Percentiles rank a stretch among this genome's conserved stretches.
Evolutionary conservation across 75 land plant genomes (phyloP).

Genomic region (Larix kaempferi): DNA sequence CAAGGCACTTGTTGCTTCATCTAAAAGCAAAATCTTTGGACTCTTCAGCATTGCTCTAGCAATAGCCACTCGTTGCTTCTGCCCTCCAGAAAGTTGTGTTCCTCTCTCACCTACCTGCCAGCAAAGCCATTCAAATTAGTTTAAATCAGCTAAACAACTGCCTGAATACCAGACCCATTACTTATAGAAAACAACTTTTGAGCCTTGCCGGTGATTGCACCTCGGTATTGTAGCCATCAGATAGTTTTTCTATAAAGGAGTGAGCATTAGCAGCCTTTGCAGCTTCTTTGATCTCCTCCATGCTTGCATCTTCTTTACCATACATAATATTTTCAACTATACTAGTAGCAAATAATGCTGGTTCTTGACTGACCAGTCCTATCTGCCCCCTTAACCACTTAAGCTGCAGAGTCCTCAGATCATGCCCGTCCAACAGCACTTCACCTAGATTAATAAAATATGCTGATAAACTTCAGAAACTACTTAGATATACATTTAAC

Average conservation of each 20-base stretch:
- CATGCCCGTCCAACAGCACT: constrained; percentile 59
- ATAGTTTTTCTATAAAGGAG: constrained; percentile 43
- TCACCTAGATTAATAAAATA: constrained; percentile 32
- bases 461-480: neutral
- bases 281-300: constrained; percentile 47
- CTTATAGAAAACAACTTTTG: neutral
- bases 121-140: neutral
- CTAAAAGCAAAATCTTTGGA: constrained; percentile 62
- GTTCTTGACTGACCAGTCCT: constrained; percentile 78
- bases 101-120: constrained; percentile 75
- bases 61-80: constrained; percentile 80
- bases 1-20: constrained; percentile 75
- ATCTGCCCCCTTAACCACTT: constrained; percentile 71
- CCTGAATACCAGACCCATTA: neutral
- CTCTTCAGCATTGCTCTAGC: constrained; percentile 71
- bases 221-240: constrained; percentile 62
- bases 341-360: constrained; percentile 66
- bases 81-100: constrained; percentile 69
- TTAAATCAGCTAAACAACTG: neutral
- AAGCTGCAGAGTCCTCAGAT: constrained; percentile 46
- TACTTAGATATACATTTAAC: neutral
- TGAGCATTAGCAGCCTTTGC: constrained; percentile 69
- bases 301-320: constrained; percentile 58
- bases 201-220: constrained; percentile 13
- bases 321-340: constrained; percentile 57